These are phyloP conservation scores for Phytophthora kernoviae DNA, from an alignment of 352 stramenopile species.

Conservation along the genomic window DNA sequence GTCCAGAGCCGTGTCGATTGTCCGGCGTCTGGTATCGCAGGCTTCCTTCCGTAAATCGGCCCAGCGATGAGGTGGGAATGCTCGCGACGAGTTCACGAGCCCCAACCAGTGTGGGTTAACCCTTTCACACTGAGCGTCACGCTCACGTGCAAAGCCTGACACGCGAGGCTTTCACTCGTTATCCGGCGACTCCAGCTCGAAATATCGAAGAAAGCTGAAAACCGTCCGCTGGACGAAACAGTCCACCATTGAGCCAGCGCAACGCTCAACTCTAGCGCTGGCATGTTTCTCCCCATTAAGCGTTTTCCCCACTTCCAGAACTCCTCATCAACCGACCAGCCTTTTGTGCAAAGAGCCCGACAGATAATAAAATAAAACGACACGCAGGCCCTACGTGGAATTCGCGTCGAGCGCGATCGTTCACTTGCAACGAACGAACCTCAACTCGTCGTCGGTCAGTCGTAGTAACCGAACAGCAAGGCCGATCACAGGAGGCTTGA, in stretches of 20 bases:
- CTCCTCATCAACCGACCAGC: constrained; percentile 19
- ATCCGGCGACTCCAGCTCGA: background rate
- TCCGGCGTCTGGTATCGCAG: too few relatives aligned
- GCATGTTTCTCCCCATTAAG: constrained; percentile 33
- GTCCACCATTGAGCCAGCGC: constrained; percentile 31
- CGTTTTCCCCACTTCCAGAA: constrained; percentile 25
- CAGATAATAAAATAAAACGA: constrained; percentile 21
- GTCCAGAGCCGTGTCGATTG: background rate
- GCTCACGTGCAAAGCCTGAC: background rate
- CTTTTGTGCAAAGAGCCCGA: background rate
- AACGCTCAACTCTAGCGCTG: constrained; percentile 17
- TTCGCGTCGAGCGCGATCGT: constrained; percentile 23
- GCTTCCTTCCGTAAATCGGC: too few relatives aligned
- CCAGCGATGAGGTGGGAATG: too few relatives aligned
- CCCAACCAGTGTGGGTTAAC: background rate
- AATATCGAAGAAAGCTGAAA: constrained; percentile 34
- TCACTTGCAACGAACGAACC: constrained; percentile 9
- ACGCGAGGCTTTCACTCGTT: background rate
- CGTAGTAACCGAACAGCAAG: constrained; percentile 10
- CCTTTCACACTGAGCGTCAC: background rate
- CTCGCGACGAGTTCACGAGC: too few relatives aligned
- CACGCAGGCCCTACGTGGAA: constrained; percentile 19
- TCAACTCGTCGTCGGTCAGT: constrained; percentile 9
- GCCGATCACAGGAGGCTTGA: background rate
- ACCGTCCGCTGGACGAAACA: constrained; percentile 35